Percentiles rank a stretch among this genome's conserved stretches.
phyloP scores from a whole-genome alignment of 2,329 filamentous ascomycete genomes.

The Diplocarpon mali region DNA sequence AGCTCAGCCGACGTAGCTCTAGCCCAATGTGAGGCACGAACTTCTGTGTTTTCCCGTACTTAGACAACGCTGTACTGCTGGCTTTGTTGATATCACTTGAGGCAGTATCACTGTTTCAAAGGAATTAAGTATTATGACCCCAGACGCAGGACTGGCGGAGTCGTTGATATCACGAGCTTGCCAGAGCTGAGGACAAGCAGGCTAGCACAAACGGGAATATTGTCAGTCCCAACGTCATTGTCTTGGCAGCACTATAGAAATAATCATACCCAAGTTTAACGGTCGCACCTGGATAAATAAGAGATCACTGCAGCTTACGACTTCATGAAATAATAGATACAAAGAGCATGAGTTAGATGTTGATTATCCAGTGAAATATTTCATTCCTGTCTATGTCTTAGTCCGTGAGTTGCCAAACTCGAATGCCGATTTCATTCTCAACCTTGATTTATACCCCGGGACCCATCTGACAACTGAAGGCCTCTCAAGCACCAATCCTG shows the following conservation, averaged over 20 bases:
- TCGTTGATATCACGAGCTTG: not conserved
- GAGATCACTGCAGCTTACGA: not conserved
- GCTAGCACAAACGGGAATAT: not conserved
- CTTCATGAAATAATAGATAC: not conserved
- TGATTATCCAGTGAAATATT: no score
- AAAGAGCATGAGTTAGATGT: not conserved
- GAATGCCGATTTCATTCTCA: no score
- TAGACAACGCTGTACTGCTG: not conserved
- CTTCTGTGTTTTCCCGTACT: slow-evolving; percentile 1
- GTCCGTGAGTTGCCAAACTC: no score
- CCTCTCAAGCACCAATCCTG: no score
- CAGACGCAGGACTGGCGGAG: not conserved
- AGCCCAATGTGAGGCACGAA: not conserved
- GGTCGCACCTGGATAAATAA: not conserved
- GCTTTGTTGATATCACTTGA: no score
- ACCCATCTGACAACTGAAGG: no score
- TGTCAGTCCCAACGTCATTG: no score
- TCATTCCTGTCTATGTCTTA: no score
- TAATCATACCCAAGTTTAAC: not conserved
- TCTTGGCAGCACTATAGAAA: no score
- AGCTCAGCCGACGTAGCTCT: not conserved
- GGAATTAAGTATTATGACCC: not conserved
- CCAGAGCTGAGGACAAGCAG: not conserved
- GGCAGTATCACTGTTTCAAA: no score
- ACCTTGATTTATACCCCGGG: no score